phyloP scores from a whole-genome alignment of 495 filamentous ascomycete species.

The Opeltia flavorubescens region DNA sequence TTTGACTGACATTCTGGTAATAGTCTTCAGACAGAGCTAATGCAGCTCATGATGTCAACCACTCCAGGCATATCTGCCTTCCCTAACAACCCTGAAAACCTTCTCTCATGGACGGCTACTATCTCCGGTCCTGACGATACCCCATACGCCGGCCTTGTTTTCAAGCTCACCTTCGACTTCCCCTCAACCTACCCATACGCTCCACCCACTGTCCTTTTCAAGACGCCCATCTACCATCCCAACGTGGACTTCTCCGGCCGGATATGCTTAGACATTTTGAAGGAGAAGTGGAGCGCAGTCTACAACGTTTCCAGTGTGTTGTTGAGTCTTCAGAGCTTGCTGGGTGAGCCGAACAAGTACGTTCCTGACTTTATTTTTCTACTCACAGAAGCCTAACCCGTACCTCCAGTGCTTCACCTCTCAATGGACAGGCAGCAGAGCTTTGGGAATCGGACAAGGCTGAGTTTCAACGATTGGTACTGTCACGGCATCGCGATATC shows the following conservation, averaged over 20 bases:
- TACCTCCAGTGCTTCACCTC: slow-evolving; percentile 59
- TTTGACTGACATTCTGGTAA: slow-evolving; percentile 4
- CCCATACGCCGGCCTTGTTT: slow-evolving; percentile 72
- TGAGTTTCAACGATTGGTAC: slow-evolving; percentile 71
- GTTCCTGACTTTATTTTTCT: slow-evolving; percentile 12
- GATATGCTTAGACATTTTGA: slow-evolving; percentile 92
- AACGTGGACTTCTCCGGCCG: slow-evolving; percentile 87
- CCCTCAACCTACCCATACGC: slow-evolving; percentile 87
- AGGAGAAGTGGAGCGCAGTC: slow-evolving; percentile 94
- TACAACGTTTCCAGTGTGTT: slow-evolving; percentile 92
- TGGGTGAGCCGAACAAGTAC: slow-evolving; percentile 97
- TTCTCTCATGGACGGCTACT: slow-evolving; percentile 83
- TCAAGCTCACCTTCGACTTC: slow-evolving; percentile 90
- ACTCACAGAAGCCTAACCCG: too few relatives aligned
- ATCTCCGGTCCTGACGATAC: slow-evolving; percentile 86
- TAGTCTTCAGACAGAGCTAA: slow-evolving; percentile 91
- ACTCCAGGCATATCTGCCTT: slow-evolving; percentile 93
- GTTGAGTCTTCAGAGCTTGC: slow-evolving; percentile 83
- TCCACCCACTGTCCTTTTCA: slow-evolving; percentile 85
- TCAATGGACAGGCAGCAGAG: slow-evolving; percentile 93
- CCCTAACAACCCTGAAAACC: slow-evolving; percentile 76
- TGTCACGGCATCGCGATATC: slow-evolving; percentile 47
- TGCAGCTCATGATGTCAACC: slow-evolving; percentile 92
- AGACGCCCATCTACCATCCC: slow-evolving; percentile 86
- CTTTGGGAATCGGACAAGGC: slow-evolving; percentile 83